phyloP scores from a whole-genome alignment of 1,139 yeast species.

The Saccharomycopsis phalli region DNA sequence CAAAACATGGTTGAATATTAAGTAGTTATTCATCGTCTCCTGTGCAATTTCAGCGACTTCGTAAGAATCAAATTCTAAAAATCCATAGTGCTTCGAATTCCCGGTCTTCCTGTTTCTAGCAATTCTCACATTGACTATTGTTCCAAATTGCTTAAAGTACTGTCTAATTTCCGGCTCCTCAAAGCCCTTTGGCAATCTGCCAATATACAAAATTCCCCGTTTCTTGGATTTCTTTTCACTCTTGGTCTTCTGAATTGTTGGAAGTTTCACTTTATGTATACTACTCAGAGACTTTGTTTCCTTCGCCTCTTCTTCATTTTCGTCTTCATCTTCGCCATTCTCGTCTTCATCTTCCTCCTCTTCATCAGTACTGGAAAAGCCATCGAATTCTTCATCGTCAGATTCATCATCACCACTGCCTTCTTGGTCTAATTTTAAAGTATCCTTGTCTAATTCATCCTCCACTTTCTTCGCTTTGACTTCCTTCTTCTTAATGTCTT shows the following conservation, averaged over 20 bases:
- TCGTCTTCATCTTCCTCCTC: slow-evolving; percentile 28
- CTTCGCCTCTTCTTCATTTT: slow-evolving; percentile 23
- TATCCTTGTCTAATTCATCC: slow-evolving; percentile 18
- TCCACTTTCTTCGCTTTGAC: slow-evolving; percentile 9
- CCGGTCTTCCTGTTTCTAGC: slow-evolving; percentile 91
- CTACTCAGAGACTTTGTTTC: slow-evolving; percentile 24
- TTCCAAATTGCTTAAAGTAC: slow-evolving; percentile 88
- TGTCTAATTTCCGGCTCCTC: slow-evolving; percentile 66
- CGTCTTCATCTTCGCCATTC: slow-evolving; percentile 28
- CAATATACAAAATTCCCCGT: slow-evolving; percentile 74
- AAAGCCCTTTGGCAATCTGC: slow-evolving; percentile 89
- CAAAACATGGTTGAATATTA: slow-evolving; percentile 77
- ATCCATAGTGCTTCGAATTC: slow-evolving; percentile 86
- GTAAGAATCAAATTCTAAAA: slow-evolving; percentile 65
- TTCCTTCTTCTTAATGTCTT: no score
- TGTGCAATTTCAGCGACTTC: slow-evolving; percentile 84
- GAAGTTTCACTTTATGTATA: slow-evolving; percentile 20
- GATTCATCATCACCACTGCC: slow-evolving; percentile 24
- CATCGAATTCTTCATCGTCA: slow-evolving; percentile 28
- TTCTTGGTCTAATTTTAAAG: slow-evolving; percentile 22
- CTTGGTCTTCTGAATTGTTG: slow-evolving; percentile 23
- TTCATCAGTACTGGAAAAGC: slow-evolving; percentile 26
- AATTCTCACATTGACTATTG: slow-evolving; percentile 62
- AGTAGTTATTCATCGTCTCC: slow-evolving; percentile 92
- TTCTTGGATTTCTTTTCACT: slow-evolving; percentile 22